phyloP scores from a whole-genome alignment of 2,329 filamentous ascomycete species.

The Exophiala alcalophila region DNA sequence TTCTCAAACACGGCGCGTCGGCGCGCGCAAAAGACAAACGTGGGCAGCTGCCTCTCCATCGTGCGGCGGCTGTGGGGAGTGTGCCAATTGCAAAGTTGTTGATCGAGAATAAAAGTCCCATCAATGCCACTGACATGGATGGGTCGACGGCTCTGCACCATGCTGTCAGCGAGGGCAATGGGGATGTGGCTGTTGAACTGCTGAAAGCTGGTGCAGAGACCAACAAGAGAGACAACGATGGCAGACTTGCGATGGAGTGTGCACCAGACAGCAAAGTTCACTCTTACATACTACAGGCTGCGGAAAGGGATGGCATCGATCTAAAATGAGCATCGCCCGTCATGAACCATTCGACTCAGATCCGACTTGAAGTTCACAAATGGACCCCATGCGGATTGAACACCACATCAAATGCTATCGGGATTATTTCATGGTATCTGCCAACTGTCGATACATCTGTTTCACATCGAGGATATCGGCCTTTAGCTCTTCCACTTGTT shows the following conservation, averaged over 20 bases:
- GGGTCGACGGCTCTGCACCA: constrained; percentile 91
- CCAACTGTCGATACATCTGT: constrained; percentile 89
- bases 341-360: background rate
- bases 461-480: constrained; percentile 91
- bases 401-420: constrained; percentile 8
- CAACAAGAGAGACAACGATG: constrained; percentile 71
- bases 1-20: constrained; percentile 74
- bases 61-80: constrained; percentile 84
- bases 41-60: constrained; percentile 86
- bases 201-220: constrained; percentile 81
- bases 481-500: constrained; percentile 84
- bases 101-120: constrained; percentile 68
- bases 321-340: constrained; percentile 38
- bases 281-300: constrained; percentile 71
- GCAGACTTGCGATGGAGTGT: constrained; percentile 70
- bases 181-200: constrained; percentile 78
- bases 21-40: constrained; percentile 78
- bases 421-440: constrained; percentile 63
- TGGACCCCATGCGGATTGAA: background rate
- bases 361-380: background rate
- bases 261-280: constrained; percentile 81
- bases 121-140: constrained; percentile 78
- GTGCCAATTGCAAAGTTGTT: constrained; percentile 82
- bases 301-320: constrained; percentile 81
- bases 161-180: constrained; percentile 56